phyloP scores from a whole-genome alignment of 305 asterid species.

The Caryopteris hybrid region DNA sequence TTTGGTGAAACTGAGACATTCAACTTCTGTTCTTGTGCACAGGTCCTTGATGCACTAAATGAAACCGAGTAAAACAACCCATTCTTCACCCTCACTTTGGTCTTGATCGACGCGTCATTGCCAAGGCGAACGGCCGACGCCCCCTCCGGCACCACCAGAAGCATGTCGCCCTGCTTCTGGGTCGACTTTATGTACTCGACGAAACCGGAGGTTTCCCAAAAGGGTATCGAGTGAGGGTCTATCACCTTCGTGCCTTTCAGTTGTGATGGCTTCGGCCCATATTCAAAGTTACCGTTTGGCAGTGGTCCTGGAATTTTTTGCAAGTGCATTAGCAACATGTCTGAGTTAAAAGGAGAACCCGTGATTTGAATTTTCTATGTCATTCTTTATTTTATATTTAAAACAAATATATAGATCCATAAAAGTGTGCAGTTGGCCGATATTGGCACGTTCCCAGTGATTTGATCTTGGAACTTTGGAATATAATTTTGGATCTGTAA shows the following conservation, averaged over 20 bases:
- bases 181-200: slow-evolving; percentile 66
- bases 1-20: slow-evolving; percentile 48
- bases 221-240: slow-evolving; percentile 46
- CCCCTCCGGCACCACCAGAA: slow-evolving; percentile 73
- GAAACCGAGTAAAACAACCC: slow-evolving; percentile 59
- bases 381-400: too few relatives aligned
- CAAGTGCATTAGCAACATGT: not conserved
- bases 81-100: slow-evolving; percentile 35
- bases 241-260: slow-evolving; percentile 54
- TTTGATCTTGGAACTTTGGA: not conserved
- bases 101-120: slow-evolving; percentile 55
- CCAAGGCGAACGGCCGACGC: slow-evolving; percentile 66
- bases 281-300: slow-evolving; percentile 64
- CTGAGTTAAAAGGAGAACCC: too few relatives aligned
- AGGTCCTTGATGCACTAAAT: slow-evolving; percentile 60
- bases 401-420: too few relatives aligned
- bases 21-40: slow-evolving; percentile 65
- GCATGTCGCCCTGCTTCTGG: slow-evolving; percentile 73
- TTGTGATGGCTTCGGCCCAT: slow-evolving; percentile 58
- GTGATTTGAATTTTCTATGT: too few relatives aligned
- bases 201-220: slow-evolving; percentile 61
- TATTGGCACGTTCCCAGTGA: not conserved
- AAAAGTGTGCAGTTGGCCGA: too few relatives aligned
- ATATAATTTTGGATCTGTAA: not conserved
- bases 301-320: slow-evolving; percentile 36